Base-by-base conservation (phyloP, 495 filamentous ascomycete species). In the Penicillium canescens region DNA sequence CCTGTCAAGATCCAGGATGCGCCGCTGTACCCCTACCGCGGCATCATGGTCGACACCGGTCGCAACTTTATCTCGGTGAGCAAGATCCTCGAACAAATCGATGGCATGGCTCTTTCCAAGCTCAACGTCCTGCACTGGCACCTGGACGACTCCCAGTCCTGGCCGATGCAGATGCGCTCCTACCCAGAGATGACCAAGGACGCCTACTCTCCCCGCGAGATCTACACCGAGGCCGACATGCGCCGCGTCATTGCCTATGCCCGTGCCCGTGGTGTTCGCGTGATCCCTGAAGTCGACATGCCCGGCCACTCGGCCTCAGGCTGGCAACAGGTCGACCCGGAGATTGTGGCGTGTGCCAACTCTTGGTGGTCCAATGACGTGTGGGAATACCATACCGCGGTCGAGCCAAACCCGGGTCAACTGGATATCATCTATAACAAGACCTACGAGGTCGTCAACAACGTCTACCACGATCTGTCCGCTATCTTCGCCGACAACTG, bases 301-400 rank as follows among this genome's bases (percentile, higher is more conserved):
- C 78, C 78, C n/a, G 73, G 75, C 9, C 78, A 81, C 54, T 71
- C 78, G 0, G 61, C 70, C 1, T 68, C 76, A 3, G 80, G 80
- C 42, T 83, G 80, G 80, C 72, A 80, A 54, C 79, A 80, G 54
- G 67, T 82, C 4, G 77, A 83, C 48, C 72, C 73, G 3, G 59
- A 71, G 7, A 77, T 83, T 20, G 73, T 83, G 16, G 62, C 79
- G 1, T 83, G 80, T 55, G 65, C 57, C 12, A 60, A 83, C 56
- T 74, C 76, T 1, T 83, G 80, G 80, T 83, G 80, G 80, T 78
- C 75, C 16, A 82, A 83, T 48, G 80, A 83, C 46, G 64, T 69
- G 40, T 82, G 70, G 71, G 49, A 70, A 3, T 54, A 68, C 10
- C 80, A 83, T 58, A 83, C 79, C 3, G 78, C 79, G 23, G 77